Conservation (phyloP, 768 basidiomycete genomes). For the Termitomyces sp. region DNA sequence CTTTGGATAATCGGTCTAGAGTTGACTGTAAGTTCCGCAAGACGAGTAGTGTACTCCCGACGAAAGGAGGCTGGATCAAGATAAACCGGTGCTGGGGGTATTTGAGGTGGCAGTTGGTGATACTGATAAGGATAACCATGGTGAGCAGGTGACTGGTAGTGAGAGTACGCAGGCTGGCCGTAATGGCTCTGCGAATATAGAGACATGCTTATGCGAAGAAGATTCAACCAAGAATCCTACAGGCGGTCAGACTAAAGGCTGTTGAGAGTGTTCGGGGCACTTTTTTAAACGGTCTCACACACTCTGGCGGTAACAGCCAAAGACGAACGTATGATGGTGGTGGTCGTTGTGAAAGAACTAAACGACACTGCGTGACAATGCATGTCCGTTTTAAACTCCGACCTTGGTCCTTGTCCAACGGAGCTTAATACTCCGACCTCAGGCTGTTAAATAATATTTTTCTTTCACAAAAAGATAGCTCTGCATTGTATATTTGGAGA, state of each 20-base stretch:
- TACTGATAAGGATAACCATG: conserved; percentile 37
- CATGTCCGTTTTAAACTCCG: conserved; percentile 27
- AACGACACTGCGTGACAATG: conserved; percentile 16
- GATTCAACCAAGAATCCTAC: conserved; percentile 15
- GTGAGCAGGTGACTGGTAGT: conserved; percentile 37
- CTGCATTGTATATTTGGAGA: background rate
- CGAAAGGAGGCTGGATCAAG: conserved; percentile 71
- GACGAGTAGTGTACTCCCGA: conserved; percentile 68
- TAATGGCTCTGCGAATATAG: conserved; percentile 61
- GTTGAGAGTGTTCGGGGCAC: conserved; percentile 20
- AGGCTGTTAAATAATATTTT: background rate
- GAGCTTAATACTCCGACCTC: background rate
- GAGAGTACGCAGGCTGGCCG: conserved; percentile 50
- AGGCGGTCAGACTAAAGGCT: conserved; percentile 8
- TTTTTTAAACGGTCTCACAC: conserved; percentile 46
- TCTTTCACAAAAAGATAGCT: background rate
- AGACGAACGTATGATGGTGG: conserved; percentile 31
- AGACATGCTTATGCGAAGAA: conserved; percentile 42
- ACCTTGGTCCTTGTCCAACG: conserved; percentile 11
- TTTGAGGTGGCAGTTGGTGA: conserved; percentile 40
- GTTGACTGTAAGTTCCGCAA: conserved; percentile 85
- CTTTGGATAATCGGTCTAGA: conserved; percentile 92
- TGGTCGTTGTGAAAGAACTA: conserved; percentile 30
- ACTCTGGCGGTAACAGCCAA: conserved; percentile 35
- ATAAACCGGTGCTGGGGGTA: conserved; percentile 28